Percentiles rank a stretch among this genome's conserved stretches.
Conservation (phyloP, 805 yeast genomes). For the Ogataea methanolica region DNA sequence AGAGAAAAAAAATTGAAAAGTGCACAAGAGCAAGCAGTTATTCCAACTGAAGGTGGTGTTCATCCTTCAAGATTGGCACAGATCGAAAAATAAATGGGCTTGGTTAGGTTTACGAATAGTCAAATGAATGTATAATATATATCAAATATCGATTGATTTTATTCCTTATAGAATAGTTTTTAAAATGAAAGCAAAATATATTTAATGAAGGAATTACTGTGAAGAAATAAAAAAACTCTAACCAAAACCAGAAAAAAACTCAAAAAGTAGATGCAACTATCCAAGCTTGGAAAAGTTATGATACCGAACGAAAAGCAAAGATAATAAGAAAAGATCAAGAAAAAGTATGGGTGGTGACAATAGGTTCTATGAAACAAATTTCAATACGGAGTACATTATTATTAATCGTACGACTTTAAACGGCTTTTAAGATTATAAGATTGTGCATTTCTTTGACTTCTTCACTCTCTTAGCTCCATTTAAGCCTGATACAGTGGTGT, state of each 20-base stretch:
- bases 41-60: constrained; percentile 30
- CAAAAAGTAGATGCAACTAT: too few species aligned
- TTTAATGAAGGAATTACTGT: too few species aligned
- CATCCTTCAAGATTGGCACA: constrained; percentile 68
- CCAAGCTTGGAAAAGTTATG: background rate
- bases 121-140: background rate
- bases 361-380: too few species aligned
- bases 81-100: constrained; percentile 25
- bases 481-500: background rate
- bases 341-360: background rate
- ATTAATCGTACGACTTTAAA: too few species aligned
- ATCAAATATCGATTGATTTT: background rate
- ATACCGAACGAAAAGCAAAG: background rate
- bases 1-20: constrained; percentile 27
- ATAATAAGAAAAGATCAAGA: background rate
- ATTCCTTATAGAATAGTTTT: too few species aligned
- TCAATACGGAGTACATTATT: too few species aligned
- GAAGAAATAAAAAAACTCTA: too few species aligned
- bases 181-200: too few species aligned
- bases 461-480: constrained; percentile 22
- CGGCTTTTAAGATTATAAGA: constrained; percentile 28
- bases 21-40: constrained; percentile 12
- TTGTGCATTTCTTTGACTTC: constrained; percentile 46
- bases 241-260: too few species aligned
- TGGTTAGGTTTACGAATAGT: background rate